Percentiles rank a stretch among this genome's conserved stretches.
phyloP scores from a whole-genome alignment of 495 filamentous ascomycete genomes.

The Evernia prunastri region DNA sequence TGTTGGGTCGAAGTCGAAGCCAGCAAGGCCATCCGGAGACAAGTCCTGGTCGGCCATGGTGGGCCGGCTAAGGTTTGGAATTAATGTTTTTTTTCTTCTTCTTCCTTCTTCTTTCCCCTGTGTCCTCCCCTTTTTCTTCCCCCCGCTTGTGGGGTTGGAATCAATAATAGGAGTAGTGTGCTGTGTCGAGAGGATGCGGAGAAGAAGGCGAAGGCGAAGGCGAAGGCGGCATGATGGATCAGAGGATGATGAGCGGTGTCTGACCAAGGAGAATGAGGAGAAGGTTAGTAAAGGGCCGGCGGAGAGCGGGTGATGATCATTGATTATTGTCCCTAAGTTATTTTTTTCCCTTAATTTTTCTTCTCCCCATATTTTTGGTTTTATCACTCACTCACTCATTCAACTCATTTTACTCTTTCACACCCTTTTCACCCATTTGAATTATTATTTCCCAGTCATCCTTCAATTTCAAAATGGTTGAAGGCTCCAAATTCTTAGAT shows the following conservation, averaged over 20 bases:
- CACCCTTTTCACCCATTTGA: neutral
- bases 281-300: no score
- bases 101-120: no score
- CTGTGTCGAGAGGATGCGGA: neutral
- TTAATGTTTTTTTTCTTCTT: neutral
- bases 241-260: neutral
- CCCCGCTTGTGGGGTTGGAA: no score
- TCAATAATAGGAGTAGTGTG: neutral
- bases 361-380: no score
- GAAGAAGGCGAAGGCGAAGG: no score
- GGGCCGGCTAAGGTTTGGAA: neutral
- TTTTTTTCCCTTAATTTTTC: no score
- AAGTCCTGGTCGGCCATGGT: constrained; percentile 21
- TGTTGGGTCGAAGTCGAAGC: constrained; percentile 27
- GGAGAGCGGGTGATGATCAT: neutral
- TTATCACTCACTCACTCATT: no score
- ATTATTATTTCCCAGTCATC: neutral
- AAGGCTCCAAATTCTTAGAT: no score
- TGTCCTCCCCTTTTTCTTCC: no score
- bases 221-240: no score
- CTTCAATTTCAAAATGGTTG: neutral
- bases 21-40: constrained; percentile 24
- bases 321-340: no score
- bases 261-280: neutral
- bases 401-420: neutral